phyloP scores from a whole-genome alignment of 306 rosid species.

The Sphenostylis stenocarpa region DNA sequence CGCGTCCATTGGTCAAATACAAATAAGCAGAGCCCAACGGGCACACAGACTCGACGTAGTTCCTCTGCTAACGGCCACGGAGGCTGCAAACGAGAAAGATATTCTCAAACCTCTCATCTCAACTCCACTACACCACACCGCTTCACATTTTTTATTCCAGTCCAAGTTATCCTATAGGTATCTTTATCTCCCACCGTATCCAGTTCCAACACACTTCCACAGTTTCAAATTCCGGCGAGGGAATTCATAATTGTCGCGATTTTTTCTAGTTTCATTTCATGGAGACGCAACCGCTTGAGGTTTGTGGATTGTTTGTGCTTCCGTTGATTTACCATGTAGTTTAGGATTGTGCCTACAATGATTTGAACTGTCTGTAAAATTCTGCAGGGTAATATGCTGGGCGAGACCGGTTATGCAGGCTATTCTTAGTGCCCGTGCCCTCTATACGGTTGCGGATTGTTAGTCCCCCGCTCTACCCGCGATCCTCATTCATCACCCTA shows the following conservation, averaged over 20 bases:
- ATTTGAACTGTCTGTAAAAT: too few species aligned
- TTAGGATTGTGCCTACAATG: too few species aligned
- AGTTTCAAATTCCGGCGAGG: neutral
- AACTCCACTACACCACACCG: neutral
- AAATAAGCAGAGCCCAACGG: neutral
- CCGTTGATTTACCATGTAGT: too few species aligned
- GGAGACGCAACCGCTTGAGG: conserved; percentile 56
- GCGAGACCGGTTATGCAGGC: too few species aligned
- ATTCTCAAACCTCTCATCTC: neutral
- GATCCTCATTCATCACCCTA: too few species aligned
- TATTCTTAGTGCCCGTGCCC: too few species aligned
- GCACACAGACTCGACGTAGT: neutral
- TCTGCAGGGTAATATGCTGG: too few species aligned
- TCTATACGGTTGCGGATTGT: too few species aligned
- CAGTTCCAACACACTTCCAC: neutral
- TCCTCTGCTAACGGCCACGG: conserved; percentile 35
- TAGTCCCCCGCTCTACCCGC: too few species aligned
- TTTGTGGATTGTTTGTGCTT: too few species aligned
- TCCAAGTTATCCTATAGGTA: neutral
- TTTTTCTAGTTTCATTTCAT: conserved; percentile 36
- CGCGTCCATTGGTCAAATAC: neutral
- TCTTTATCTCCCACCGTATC: neutral
- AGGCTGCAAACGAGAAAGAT: conserved; percentile 24
- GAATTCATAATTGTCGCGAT: neutral
- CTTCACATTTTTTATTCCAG: conserved; percentile 11